Percentiles rank a stretch among this genome's conserved stretches.
Evolutionary conservation across 2,329 filamentous ascomycete genomes (phyloP).

Genomic region (Lachnellula occidentalis): DNA sequence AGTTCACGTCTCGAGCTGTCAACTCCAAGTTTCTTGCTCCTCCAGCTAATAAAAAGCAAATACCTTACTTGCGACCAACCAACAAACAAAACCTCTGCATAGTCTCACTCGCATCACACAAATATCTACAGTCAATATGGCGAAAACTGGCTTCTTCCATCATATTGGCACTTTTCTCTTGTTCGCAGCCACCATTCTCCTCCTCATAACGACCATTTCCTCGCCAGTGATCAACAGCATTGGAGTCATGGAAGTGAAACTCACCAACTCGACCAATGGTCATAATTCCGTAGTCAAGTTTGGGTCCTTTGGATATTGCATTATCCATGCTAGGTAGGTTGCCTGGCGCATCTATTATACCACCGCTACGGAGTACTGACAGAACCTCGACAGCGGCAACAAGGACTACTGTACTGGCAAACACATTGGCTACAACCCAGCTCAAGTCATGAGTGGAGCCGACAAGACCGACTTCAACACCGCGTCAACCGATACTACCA

Average conservation of each 20-base stretch:
- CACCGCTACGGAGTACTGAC: neutral
- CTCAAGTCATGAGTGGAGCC: conserved; percentile 35
- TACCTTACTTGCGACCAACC: no score
- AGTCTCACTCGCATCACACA: neutral
- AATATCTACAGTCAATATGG: conserved; percentile 17
- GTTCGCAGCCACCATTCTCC: conserved; percentile 48
- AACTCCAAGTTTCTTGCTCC: neutral
- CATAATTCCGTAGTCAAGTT: conserved; percentile 41
- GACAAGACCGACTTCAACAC: conserved; percentile 38
- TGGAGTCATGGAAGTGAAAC: conserved; percentile 45
- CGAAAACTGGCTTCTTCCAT: conserved; percentile 37
- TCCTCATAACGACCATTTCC: conserved; percentile 54
- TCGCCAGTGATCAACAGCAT: conserved; percentile 53
- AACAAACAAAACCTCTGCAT: neutral
- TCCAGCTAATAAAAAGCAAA: no score
- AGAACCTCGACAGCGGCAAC: conserved; percentile 13
- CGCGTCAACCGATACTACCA: conserved; percentile 40
- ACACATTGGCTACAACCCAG: conserved; percentile 52
- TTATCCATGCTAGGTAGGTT: conserved; percentile 16
- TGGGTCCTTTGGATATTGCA: conserved; percentile 58
- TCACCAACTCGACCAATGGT: conserved; percentile 34
- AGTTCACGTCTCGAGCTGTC: neutral
- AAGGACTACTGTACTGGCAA: conserved; percentile 44
- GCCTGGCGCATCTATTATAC: neutral
- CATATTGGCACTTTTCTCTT: conserved; percentile 54